Evolutionary conservation across 2,329 filamentous ascomycete species (phyloP).

Genomic region (Fragosphaeria purpurea): DNA sequence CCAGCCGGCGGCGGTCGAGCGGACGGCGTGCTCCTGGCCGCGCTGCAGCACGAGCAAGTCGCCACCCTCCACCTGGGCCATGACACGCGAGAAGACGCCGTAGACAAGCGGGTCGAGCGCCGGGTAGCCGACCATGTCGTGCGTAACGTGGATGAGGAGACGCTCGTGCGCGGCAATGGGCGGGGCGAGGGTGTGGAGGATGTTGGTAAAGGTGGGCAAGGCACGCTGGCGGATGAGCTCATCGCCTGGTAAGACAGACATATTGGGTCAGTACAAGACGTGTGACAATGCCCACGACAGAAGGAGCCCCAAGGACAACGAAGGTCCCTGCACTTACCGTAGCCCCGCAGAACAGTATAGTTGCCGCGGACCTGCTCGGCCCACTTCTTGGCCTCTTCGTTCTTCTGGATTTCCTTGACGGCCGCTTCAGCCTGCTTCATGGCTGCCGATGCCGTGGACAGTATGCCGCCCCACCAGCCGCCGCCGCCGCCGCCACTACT

Average conservation of each 20-base stretch:
- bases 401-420: conserved; percentile 90
- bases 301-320: neutral
- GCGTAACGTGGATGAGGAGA: conserved; percentile 92
- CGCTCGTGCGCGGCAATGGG: conserved; percentile 96
- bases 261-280: too few relatives aligned
- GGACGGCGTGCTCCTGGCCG: conserved; percentile 65
- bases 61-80: conserved; percentile 97
- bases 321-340: conserved; percentile 45
- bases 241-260: conserved; percentile 49
- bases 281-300: too few relatives aligned
- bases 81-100: conserved; percentile 83
- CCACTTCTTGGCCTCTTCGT: conserved; percentile 94
- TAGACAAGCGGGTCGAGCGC: conserved; percentile 90
- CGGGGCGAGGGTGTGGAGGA: conserved; percentile 89
- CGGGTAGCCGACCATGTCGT: conserved; percentile 90
- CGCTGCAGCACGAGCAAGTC: conserved; percentile 91
- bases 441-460: conserved; percentile 73
- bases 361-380: conserved; percentile 89
- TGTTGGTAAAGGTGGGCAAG: conserved; percentile 86
- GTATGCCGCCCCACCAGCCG: conserved; percentile 81
- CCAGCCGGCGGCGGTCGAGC: conserved; percentile 61
- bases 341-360: conserved; percentile 63
- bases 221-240: conserved; percentile 70
- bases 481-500: conserved; percentile 45
- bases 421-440: conserved; percentile 88